Evolutionary conservation across 768 basidiomycete genomes (phyloP), one percentile per base, ranked within the genome.

Genomic region (Cystofilobasidium ferigula): DNA sequence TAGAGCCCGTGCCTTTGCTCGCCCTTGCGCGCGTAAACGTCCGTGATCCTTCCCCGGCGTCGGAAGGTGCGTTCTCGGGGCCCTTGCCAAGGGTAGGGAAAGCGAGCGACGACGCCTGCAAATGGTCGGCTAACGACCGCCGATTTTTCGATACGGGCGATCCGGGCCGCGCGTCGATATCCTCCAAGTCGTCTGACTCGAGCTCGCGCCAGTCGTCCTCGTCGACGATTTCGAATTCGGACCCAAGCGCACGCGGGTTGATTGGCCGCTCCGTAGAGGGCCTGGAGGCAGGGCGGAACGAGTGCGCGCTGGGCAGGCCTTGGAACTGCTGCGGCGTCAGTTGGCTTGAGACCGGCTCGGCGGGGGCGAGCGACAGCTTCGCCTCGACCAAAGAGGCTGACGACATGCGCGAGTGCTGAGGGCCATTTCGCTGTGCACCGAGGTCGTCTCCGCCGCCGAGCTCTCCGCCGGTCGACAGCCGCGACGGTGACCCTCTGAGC

Each of bases 221-320:
- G n/a, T 43, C 59, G 53, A 67, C 35, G 36, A 67, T 36, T 40
- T 67, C 65, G 24, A 67, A 67, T 26, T 67, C 65, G 9, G 65
- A 67, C 10, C 59, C 65, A 7, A 67, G 40, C 22, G 65, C 65
- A 12, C 65, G 59, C 1, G 61, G 24, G 20, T 40, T 32, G 38
- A 26, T 18, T n/a, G 26, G 53, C 30, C 32, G 53, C 16, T 30
- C 40, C 24, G 54, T 40, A 14, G 40, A 22, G 20, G 38, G 26
- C n/a, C 28, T 5, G 30, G 36, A 56, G 36, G 38, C 34, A 35
- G 28, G 47, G 22, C 5, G 28, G 28, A 4, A n/a, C n/a, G n/a
- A n/a, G n/a, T n/a, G n/a, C n/a, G n/a, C n/a, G n/a, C n/a, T n/a
- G n/a, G n/a, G 1, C 26, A 28, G 51, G 14, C 30, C 28, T 3